Base-by-base conservation (phyloP, 164 flowering plant species). In the Pachysandra terminalis region DNA sequence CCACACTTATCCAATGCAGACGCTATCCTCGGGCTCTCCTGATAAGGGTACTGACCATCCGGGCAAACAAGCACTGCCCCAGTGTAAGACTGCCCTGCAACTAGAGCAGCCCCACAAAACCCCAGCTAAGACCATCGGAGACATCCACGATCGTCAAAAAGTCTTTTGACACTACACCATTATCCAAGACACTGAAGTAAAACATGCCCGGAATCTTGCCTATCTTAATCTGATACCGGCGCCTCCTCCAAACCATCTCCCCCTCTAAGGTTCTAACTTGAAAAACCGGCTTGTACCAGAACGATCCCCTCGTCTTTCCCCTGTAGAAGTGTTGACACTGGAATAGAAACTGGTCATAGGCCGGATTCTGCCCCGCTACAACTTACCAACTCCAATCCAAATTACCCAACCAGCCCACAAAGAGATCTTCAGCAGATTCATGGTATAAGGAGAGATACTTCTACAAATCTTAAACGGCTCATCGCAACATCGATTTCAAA, bases 361-460 rank as follows among this genome's bases (percentile, higher is more conserved):
- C 98, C 0, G 97, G 98, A 83, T 91, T 94, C 68, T 94, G 98
- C 40, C 98, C 98, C 0, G 96, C 95, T 5, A 86, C 88, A 35
- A 94, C 98, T 15, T 93, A 85, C 98, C 98, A 94, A 75, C 98
- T 94, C 98, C 98, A 94, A 40, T 86, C 82, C 76, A 87, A 73
- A 63, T 61, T 74, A 32, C 95, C 98, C 75, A 94, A 77, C 95
- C 98, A 94, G 56, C 97, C 98, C 25, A 94, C 85, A 68, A 94
- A 91, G 53, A 94, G 85, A 74, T 94, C 98, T 75, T 94, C 98
- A 8, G 97, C 96, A 62, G 76, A 64, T 53, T 90, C 96, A 76
- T 90, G 95, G 41, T 78, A 72, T 78, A 94, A 62, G 51, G n/a
- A n/a, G n/a, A n/a, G n/a, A n/a, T n/a, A n/a, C n/a, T n/a, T n/a